Conservation (phyloP, 2,329 filamentous ascomycete genomes). For the Exophiala sp. region DNA sequence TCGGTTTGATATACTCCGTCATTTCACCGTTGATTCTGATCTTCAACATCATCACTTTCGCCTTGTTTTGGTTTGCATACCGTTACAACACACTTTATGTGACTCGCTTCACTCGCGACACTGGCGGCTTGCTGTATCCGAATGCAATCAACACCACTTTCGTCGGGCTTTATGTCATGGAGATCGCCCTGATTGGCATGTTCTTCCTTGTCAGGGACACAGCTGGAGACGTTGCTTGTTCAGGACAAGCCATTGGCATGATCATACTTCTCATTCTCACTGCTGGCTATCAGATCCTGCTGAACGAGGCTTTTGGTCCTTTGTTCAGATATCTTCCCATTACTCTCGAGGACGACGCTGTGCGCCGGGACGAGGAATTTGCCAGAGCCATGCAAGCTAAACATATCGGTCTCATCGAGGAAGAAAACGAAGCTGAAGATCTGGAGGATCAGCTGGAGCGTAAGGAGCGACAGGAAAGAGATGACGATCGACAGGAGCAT, state of each 20-base stretch:
- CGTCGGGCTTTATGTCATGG: conserved; percentile 91
- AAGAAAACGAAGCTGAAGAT: conserved; percentile 47
- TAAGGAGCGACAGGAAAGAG: conserved; percentile 39
- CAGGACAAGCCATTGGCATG: conserved; percentile 80
- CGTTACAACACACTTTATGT: conserved; percentile 96
- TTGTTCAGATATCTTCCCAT: conserved; percentile 87
- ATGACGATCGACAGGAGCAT: conserved; percentile 40
- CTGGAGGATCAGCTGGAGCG: conserved; percentile 47
- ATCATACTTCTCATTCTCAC: conserved; percentile 71
- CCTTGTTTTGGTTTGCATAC: conserved; percentile 87
- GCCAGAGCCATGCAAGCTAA: conserved; percentile 70
- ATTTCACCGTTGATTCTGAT: conserved; percentile 86
- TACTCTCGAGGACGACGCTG: conserved; percentile 91
- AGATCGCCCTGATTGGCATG: conserved; percentile 80
- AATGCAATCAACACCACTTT: conserved; percentile 93
- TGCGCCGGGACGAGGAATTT: conserved; percentile 85
- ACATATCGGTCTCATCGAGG: conserved; percentile 57
- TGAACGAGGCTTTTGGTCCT: conserved; percentile 81
- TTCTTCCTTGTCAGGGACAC: conserved; percentile 74
- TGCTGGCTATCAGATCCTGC: conserved; percentile 69
- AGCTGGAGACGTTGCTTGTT: conserved; percentile 55
- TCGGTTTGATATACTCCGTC: conserved; percentile 82
- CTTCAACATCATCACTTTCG: conserved; percentile 91
- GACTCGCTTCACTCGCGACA: conserved; percentile 82
- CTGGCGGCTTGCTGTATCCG: conserved; percentile 87